These are phyloP conservation scores for Gossypium schwendimanii DNA, from an alignment of 441 rosid genomes.

Conservation along the genomic window DNA sequence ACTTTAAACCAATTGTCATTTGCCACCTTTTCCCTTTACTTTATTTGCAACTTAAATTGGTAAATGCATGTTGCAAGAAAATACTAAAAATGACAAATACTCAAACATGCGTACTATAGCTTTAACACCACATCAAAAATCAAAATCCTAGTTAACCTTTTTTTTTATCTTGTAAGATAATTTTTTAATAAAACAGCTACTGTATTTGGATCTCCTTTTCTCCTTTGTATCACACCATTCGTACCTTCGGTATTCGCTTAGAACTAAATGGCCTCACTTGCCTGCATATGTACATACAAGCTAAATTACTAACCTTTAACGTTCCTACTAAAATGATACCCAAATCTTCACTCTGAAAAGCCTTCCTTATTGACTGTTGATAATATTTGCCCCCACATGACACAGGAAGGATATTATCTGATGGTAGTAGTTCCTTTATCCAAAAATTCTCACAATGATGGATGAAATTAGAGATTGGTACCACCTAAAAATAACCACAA, in stretches of 20 bases:
- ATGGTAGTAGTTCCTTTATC: constrained; percentile 28
- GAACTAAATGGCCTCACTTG: background rate
- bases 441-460: constrained; percentile 45
- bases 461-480: constrained; percentile 60
- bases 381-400: constrained; percentile 27
- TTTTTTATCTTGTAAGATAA: background rate
- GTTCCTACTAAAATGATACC: constrained; percentile 60
- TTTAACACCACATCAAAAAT: background rate
- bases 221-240: background rate
- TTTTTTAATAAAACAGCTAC: background rate
- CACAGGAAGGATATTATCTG: constrained; percentile 17
- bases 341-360: constrained; percentile 45
- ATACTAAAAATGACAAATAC: background rate
- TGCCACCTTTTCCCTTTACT: background rate
- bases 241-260: background rate
- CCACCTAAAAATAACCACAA: constrained; percentile 42
- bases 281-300: constrained; percentile 6
- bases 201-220: background rate
- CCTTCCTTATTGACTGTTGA: constrained; percentile 39
- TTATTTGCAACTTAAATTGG: background rate
- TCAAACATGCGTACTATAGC: background rate
- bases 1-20: background rate
- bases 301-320: constrained; percentile 51
- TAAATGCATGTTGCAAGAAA: background rate
- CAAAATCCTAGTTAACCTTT: background rate